Conservation (phyloP, 1,139 yeast genomes). For the Candida smagusa region DNA sequence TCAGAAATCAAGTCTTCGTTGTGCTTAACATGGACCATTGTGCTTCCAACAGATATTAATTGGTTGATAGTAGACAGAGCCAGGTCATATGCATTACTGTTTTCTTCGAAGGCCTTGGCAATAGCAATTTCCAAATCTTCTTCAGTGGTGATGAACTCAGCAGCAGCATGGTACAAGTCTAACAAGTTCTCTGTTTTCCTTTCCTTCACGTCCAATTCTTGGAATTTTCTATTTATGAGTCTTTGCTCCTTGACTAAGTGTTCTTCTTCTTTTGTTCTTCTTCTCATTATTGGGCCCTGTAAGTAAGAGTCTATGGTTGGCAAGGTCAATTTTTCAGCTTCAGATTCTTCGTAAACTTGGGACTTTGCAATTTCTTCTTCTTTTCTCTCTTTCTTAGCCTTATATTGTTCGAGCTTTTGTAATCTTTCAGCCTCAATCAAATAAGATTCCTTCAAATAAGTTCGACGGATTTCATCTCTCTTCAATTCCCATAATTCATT, state of each 20-base stretch:
- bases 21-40: slow-evolving; percentile 23
- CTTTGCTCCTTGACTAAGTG: slow-evolving; percentile 32
- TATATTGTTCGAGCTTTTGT: slow-evolving; percentile 27
- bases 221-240: slow-evolving; percentile 30
- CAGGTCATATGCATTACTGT: slow-evolving; percentile 36
- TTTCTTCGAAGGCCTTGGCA: slow-evolving; percentile 52
- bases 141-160: slow-evolving; percentile 63
- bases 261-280: slow-evolving; percentile 68
- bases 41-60: slow-evolving; percentile 31
- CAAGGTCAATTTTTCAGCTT: slow-evolving; percentile 61
- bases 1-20: slow-evolving; percentile 37
- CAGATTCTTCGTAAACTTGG: slow-evolving; percentile 22
- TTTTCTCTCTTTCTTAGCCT: slow-evolving; percentile 22
- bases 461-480: slow-evolving; percentile 69
- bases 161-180: slow-evolving; percentile 69
- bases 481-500: slow-evolving; percentile 54
- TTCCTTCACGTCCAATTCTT: slow-evolving; percentile 33
- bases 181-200: slow-evolving; percentile 55
- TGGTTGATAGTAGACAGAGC: slow-evolving; percentile 34
- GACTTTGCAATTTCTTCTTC: slow-evolving; percentile 23
- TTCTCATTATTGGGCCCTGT: slow-evolving; percentile 66
- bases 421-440: slow-evolving; percentile 44
- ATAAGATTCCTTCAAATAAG: slow-evolving; percentile 66
- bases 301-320: slow-evolving; percentile 76
- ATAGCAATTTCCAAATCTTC: slow-evolving; percentile 58